A percentile compares a stretch with the other conserved stretches of the same genome.
Conservation (phyloP, 192 early-diverging fungal genomes). For the Spizellomyces punctatus region DNA sequence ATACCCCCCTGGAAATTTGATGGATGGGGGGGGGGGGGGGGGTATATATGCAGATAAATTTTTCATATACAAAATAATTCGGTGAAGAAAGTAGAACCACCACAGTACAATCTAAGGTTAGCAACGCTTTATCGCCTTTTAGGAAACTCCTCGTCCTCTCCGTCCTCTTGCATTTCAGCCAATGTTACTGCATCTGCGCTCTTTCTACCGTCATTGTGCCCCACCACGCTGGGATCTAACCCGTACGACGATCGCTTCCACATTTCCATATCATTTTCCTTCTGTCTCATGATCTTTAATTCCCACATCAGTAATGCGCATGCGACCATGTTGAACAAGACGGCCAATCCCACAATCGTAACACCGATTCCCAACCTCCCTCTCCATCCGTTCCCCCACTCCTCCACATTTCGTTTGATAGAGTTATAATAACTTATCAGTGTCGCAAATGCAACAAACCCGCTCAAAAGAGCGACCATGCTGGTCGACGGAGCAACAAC, state of each 20-base stretch:
- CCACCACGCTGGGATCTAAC: too few species aligned
- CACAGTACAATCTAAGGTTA: too few species aligned
- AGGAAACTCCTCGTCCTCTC: too few species aligned
- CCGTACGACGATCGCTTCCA: neutral
- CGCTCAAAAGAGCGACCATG: neutral
- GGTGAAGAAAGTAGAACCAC: too few species aligned
- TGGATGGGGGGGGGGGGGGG: too few species aligned
- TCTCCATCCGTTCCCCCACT: neutral
- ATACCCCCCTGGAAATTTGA: too few species aligned
- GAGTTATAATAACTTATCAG: neutral
- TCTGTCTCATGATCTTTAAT: neutral
- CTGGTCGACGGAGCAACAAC: constrained; percentile 3
- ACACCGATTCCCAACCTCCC: neutral
- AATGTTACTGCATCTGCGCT: too few species aligned
- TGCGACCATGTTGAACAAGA: neutral
- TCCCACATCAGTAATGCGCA: neutral
- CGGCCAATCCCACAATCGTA: neutral
- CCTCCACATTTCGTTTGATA: neutral
- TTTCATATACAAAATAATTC: too few species aligned
- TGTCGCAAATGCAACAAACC: neutral
- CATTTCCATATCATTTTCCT: neutral
- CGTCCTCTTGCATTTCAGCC: too few species aligned
- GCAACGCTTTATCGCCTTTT: too few species aligned
- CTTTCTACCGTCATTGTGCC: too few species aligned
- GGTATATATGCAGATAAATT: too few species aligned